These are phyloP conservation scores for Kwoniella dejecticola DNA, from an alignment of 768 basidiomycete species.

Conservation along the genomic window DNA sequence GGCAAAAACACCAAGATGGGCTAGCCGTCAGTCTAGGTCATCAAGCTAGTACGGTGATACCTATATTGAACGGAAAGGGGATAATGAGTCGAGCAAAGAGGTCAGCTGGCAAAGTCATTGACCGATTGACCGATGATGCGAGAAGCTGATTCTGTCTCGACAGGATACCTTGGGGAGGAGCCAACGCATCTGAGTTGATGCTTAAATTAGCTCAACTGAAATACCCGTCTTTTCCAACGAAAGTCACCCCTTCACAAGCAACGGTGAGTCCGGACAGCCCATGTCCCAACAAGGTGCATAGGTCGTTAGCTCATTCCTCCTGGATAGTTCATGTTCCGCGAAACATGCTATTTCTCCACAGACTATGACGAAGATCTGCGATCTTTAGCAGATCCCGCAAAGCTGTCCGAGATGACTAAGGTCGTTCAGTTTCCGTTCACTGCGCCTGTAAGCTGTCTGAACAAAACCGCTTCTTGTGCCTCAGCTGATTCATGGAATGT, in stretches of 20 bases:
- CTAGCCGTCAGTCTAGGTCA: constrained; percentile 89
- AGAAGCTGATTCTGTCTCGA: too few species aligned
- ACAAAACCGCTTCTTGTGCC: too few species aligned
- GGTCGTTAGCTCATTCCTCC: background rate
- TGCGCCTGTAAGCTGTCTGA: constrained; percentile 52
- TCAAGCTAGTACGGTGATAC: constrained; percentile 85
- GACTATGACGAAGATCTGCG: constrained; percentile 75
- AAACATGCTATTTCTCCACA: constrained; percentile 76
- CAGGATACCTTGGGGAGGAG: constrained; percentile 92
- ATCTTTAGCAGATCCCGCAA: constrained; percentile 66
- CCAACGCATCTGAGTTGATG: constrained; percentile 86
- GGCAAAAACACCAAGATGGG: constrained; percentile 72
- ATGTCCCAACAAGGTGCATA: background rate
- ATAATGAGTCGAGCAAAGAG: constrained; percentile 83
- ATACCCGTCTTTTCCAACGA: constrained; percentile 87
- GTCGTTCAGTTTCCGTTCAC: constrained; percentile 87
- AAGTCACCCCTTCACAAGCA: constrained; percentile 74
- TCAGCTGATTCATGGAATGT: too few species aligned
- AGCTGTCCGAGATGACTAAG: constrained; percentile 67
- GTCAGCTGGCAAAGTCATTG: constrained; percentile 58
- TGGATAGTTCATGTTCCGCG: constrained; percentile 83
- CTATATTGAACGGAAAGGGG: constrained; percentile 77
- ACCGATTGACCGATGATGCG: too few species aligned
- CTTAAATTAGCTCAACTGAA: constrained; percentile 93
- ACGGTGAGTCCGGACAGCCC: constrained; percentile 62